A percentile compares a stretch with the other conserved stretches of the same genome.
These are phyloP conservation scores for Lignosus rhinocerotis DNA, from an alignment of 1,284 basidiomycete genomes.

Conservation along the genomic window DNA sequence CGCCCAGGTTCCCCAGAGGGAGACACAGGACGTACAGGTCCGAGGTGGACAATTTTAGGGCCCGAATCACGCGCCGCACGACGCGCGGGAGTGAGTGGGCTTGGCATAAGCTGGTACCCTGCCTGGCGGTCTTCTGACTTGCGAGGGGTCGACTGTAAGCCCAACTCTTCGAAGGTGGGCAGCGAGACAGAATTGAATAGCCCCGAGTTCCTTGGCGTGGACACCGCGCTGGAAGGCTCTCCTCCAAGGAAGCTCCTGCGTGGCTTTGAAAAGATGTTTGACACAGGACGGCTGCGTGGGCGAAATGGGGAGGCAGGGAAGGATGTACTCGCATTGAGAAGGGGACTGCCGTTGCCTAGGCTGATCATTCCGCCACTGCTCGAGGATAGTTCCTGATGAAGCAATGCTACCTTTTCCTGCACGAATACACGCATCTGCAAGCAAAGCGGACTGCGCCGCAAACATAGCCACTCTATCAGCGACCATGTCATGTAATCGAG, in stretches of 20 bases:
- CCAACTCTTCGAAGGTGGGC: slow-evolving; percentile 28
- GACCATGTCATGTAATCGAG: slow-evolving; percentile 80
- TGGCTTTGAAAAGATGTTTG: slow-evolving; percentile 47
- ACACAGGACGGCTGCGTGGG: slow-evolving; percentile 41
- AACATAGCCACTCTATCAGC: slow-evolving; percentile 64
- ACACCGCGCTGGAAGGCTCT: slow-evolving; percentile 33
- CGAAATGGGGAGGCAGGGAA: slow-evolving; percentile 31
- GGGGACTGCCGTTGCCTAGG: slow-evolving; percentile 6
- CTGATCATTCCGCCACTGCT: slow-evolving; percentile 2
- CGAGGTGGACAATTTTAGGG: slow-evolving; percentile 63
- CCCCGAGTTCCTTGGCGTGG: slow-evolving; percentile 56
- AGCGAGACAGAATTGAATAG: slow-evolving; percentile 35
- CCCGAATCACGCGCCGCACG: slow-evolving; percentile 35
- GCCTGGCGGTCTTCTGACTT: slow-evolving; percentile 37
- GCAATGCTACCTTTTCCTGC: slow-evolving; percentile 55
- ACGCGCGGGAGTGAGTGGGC: slow-evolving; percentile 36
- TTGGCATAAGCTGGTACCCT: slow-evolving; percentile 44
- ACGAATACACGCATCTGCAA: slow-evolving; percentile 65
- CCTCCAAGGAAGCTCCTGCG: slow-evolving; percentile 39
- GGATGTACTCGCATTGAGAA: slow-evolving; percentile 6
- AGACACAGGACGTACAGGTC: slow-evolving; percentile 46
- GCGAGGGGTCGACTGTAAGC: slow-evolving; percentile 29
- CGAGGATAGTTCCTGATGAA: slow-evolving; percentile 49
- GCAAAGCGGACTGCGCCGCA: slow-evolving; percentile 62
- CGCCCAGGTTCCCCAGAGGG: slow-evolving; percentile 31